Percentiles rank a stretch among this genome's conserved stretches.
phyloP scores from a whole-genome alignment of 2,329 filamentous ascomycete genomes.

The Cladophialophora chaetospira region DNA sequence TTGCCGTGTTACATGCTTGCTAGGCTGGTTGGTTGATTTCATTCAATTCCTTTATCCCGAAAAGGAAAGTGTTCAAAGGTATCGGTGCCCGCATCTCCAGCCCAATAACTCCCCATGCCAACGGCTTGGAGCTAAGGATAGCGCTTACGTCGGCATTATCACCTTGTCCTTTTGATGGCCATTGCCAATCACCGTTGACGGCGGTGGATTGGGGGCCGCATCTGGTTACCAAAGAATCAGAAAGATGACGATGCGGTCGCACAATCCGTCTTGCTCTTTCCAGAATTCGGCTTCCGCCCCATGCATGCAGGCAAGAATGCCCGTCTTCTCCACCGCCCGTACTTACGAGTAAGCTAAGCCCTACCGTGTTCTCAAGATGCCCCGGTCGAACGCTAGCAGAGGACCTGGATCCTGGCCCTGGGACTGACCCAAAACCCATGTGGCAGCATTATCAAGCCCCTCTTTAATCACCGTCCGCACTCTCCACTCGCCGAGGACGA shows the following conservation, averaged over 20 bases:
- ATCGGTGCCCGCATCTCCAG: neutral
- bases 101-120: too few relatives aligned
- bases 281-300: neutral
- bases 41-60: too few relatives aligned
- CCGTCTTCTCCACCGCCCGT: neutral
- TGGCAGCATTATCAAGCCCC: neutral
- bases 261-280: neutral
- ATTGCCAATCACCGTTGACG: too few relatives aligned
- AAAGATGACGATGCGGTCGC: too few relatives aligned
- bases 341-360: neutral
- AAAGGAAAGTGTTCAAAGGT: too few relatives aligned
- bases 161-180: too few relatives aligned
- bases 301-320: neutral
- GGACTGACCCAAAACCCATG: neutral
- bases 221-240: too few relatives aligned
- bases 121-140: too few relatives aligned
- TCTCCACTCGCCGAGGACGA: neutral
- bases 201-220: too few relatives aligned
- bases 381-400: neutral
- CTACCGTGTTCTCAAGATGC: neutral
- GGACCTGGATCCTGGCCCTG: neutral
- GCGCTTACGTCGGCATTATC: neutral
- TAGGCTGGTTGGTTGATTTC: too few relatives aligned
- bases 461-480: neutral
- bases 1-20: too few relatives aligned